These are phyloP conservation scores for Neurospora sp. DNA, from an alignment of 495 filamentous ascomycete genomes.

Conservation along the genomic window DNA sequence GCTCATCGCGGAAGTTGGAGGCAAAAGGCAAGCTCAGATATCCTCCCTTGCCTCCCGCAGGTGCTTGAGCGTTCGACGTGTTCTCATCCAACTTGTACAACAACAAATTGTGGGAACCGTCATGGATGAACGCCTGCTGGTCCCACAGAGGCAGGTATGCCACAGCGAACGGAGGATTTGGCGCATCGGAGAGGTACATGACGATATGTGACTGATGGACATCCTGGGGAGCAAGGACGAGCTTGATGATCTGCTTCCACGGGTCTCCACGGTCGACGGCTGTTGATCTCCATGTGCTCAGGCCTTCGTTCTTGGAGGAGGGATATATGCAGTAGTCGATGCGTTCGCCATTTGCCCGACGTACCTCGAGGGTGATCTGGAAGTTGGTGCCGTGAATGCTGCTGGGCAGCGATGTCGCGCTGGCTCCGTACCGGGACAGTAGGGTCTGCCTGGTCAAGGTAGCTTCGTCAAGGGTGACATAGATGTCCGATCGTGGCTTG, in stretches of 20 bases:
- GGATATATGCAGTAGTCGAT: constrained; percentile 81
- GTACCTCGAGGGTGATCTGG: constrained; percentile 83
- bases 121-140: constrained; percentile 78
- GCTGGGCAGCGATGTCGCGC: constrained; percentile 57
- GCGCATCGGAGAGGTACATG: constrained; percentile 77
- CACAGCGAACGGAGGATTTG: constrained; percentile 77
- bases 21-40: constrained; percentile 80
- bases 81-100: constrained; percentile 87
- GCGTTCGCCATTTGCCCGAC: constrained; percentile 62
- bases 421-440: constrained; percentile 68
- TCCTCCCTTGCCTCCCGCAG: constrained; percentile 55
- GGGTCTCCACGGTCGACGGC: constrained; percentile 64
- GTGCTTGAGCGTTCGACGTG: constrained; percentile 46
- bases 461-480: constrained; percentile 71
- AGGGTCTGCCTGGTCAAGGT: constrained; percentile 65
- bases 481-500: constrained; percentile 84
- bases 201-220: constrained; percentile 80
- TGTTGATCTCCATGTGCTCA: constrained; percentile 81
- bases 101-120: constrained; percentile 71
- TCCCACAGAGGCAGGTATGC: constrained; percentile 93
- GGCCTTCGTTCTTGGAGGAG: constrained; percentile 61
- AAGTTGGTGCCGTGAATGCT: constrained; percentile 59
- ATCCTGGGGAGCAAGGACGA: constrained; percentile 69
- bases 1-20: constrained; percentile 51
- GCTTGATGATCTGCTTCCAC: constrained; percentile 81